phyloP scores from a whole-genome alignment of 768 basidiomycete species.

The Hericium erinaceus region DNA sequence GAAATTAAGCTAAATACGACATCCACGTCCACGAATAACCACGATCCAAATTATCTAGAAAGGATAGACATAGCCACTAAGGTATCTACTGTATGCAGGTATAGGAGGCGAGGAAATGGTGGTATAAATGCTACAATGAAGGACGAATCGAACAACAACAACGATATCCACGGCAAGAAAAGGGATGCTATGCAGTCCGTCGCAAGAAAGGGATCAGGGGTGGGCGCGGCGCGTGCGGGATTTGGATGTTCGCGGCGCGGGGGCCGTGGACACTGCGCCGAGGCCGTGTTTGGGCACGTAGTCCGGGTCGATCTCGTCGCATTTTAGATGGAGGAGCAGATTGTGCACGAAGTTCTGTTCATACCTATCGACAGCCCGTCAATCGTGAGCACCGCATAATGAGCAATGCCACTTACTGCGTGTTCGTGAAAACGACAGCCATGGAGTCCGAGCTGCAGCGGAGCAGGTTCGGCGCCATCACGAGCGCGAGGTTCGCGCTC shows the following conservation, averaged over 20 bases:
- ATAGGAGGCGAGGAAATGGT: neutral
- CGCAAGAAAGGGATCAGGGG: neutral
- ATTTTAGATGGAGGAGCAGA: slow-evolving; percentile 70
- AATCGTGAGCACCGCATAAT: neutral
- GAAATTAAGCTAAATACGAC: no score
- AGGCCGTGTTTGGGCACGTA: slow-evolving; percentile 76
- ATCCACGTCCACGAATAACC: no score
- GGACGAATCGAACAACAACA: neutral
- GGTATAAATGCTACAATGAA: neutral
- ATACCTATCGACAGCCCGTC: slow-evolving; percentile 38
- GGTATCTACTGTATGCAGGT: no score
- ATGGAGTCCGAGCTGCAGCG: slow-evolving; percentile 84
- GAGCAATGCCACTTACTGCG: slow-evolving; percentile 55
- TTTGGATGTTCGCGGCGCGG: slow-evolving; percentile 42
- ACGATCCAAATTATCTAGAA: no score
- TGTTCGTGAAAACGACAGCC: slow-evolving; percentile 83
- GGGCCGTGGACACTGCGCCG: slow-evolving; percentile 43
- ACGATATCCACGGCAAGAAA: neutral
- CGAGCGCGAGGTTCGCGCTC: slow-evolving; percentile 74
- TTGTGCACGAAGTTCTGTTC: slow-evolving; percentile 87
- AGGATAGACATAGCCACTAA: no score
- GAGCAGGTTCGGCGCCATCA: slow-evolving; percentile 87
- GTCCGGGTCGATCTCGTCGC: slow-evolving; percentile 62
- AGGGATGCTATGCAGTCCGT: neutral
- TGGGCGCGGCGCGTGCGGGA: slow-evolving; percentile 40